Base-by-base conservation (phyloP, 305 asterid species). In the Galium porrigens region DNA sequence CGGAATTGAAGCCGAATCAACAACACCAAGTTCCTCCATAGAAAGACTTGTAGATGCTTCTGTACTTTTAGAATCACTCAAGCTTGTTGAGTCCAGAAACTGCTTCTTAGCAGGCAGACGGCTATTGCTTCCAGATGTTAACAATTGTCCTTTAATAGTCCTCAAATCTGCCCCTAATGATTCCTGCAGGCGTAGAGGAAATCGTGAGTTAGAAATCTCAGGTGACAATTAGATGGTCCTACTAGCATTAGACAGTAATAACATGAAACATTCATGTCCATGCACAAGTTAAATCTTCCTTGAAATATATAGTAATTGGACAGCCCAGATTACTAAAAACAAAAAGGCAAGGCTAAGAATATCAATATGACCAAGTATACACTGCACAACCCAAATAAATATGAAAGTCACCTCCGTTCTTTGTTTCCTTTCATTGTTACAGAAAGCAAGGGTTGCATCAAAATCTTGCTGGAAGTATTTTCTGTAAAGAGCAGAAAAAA, bases 361-460 rank as follows among this genome's bases (percentile, higher is more conserved):
- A 27, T 14, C 14, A 49, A 64, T 30, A 58, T 32, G 42, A 30
- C 48, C 2, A 46, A n/a, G 36, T 9, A 32, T 0, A 64, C 1
- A 64, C 2, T 34, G 18, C 22, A 8, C 48, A 69, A 20, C 3
- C 20, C 59, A 5, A 14, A 54, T 17, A 14, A 10, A 30, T 20
- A 39, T 32, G 34, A 18, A 9, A 64, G 65, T 78, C 75, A 87
- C 98, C 98, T 92, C 96, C 5, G 85, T 80, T 72, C 85, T 84
- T 76, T 89, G 98, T 69, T 83, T 86, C 70, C 96, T 85, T 84
- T 89, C 98, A 68, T 91, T 80, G 82, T 92, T 89, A 71, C 85
- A 77, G 66, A 79, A 86, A 72, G 98, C 96, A 70, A 92, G 90
- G 10, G 96, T 86, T 17, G 94, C 71, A 72, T 92, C 98, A 83